Base-by-base conservation (phyloP, 2,329 filamentous ascomycete genomes). In the Apiospora phragmitis region DNA sequence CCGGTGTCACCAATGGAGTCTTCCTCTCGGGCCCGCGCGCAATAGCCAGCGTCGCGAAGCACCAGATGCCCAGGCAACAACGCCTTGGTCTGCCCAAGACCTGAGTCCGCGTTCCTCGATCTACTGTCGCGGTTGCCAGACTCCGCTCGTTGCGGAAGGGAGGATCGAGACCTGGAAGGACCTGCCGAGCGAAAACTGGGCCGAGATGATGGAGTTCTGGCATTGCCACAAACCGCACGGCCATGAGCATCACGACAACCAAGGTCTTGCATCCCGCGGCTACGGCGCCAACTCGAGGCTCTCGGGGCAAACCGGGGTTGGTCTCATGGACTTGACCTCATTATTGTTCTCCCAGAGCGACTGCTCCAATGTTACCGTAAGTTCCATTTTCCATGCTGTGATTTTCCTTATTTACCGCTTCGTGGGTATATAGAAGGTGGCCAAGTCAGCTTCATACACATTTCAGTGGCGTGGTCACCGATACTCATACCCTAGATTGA, bases 121-220 rank as follows among this genome's bases (percentile, higher is more conserved):
- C 75, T 70, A 74, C 38, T 86, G 86, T 76, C 80, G 85, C 71
- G 69, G 74, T 73, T 86, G 85, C 79, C 68, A 73, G 62, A 71
- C 77, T 21, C 71, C 69, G 1, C 71, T 89, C 24, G 81, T 89
- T 16, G 51, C 76, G 0, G 69, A 76, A 3, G 82, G 79, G 9
- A 75, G 68, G 4, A 83, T 89, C 9, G 82, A 80, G 49, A 80
- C 83, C 47, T 99, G 96, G 95, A 97, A 95, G 81, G 94, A 99
- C 78, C 84, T 99, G 24, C 96, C 96, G 0, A 97, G 94, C 78
- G 94, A 97, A 76, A 95, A 97, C 77, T 99, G 96, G 96, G 97
- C 96, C 0, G 96, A 99, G 83, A 97, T 99, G 95, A 99, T 99
- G 96, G 97, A 99, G 80, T 97, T 99, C 76, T 99, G 96, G 96